Evolutionary conservation across 331 rosid genomes (phyloP), one percentile per base, ranked within the genome.

Genomic region (Acacia pycnantha): DNA sequence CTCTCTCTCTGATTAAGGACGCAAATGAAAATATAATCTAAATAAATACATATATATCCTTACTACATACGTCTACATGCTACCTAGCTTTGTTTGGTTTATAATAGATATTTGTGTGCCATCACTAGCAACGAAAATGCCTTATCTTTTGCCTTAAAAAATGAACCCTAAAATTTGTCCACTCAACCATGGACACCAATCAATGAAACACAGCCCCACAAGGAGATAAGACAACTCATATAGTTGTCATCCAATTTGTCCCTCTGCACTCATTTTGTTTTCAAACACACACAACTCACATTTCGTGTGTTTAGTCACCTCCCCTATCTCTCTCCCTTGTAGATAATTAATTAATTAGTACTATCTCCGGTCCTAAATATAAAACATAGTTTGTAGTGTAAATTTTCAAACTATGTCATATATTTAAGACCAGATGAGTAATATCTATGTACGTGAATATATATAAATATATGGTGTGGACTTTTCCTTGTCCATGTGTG

Each of bases 401-500:
- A n/a, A n/a, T n/a, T n/a, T n/a, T n/a, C n/a, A n/a, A n/a, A n/a
- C n/a, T n/a, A n/a, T n/a, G n/a, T n/a, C n/a, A n/a, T n/a, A n/a
- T n/a, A n/a, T n/a, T n/a, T n/a, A n/a, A n/a, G n/a, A n/a, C n/a
- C n/a, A n/a, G n/a, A n/a, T n/a, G n/a, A n/a, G 77, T 37, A 6
- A 41, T 81, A 74, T 73, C 4, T 70, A 46, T 13, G 13, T 56
- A 6, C 4, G 18, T 59, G 33, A 0, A 4, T 0, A n/a, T n/a
- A 7, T 19, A 3, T 5, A 27, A 12, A 66, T 27, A 24, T 19
- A 13, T 27, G 44, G 74, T 14, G 77, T 15, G 77, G 67, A 44
- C 16, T 56, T 53, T 41, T 69, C 77, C 65, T 68, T 66, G 79
- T 84, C 82, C 73, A 14, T 67, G 74, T 46, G 77, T 77, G 76